Evolutionary conservation across 2,329 filamentous ascomycete genomes (phyloP), one percentile per base, ranked within the genome.

Genomic region (Diaporthe capsici): DNA sequence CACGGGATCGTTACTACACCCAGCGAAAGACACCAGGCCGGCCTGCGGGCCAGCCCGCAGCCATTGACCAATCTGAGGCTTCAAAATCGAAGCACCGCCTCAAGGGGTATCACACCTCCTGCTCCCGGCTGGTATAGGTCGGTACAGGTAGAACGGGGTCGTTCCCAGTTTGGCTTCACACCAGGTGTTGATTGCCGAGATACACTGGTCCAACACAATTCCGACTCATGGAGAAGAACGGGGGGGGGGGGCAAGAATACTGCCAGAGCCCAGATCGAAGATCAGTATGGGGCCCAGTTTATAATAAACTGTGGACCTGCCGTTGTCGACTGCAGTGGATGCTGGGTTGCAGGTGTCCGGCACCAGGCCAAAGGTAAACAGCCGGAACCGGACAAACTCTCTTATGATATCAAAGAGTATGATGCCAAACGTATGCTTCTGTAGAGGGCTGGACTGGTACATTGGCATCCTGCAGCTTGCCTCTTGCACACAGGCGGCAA

Each of bases 51-150:
- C 49, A 55, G 65, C 65, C 65, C 65, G 65, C 65, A 55, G 65
- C 65, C 47, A 70, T 55, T 70, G 65, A n/a, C 65, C 49, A 70
- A 70, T 70, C 65, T 70, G 49, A 55, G 6, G 13, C 34, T n/a
- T 9, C 9, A 55, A 55, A 42, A 55, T 55, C 34, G 17, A 28
- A 4, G 34, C 31, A 28, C 49, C n/a, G 47, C 47, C 7, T 37
- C 39, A 25, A 28, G 13, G 28, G 4, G 37, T 12, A 55, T 70
- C 4, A 28, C 65, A 28, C 31, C 12, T 12, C 31, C n/a, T 42
- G 49, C n/a, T 42, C n/a, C 9, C 10, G 37, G 37, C 10, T 12
- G 12, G 37, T 39, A 39, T 13, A 39, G 51, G 49, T 13, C 7
- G 3, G n/a, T 22, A 20, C 20, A 37, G 9, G 8, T 6, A 53